These are phyloP conservation scores for Hypholoma fasciculare DNA, from an alignment of 768 basidiomycete genomes.

Conservation along the genomic window DNA sequence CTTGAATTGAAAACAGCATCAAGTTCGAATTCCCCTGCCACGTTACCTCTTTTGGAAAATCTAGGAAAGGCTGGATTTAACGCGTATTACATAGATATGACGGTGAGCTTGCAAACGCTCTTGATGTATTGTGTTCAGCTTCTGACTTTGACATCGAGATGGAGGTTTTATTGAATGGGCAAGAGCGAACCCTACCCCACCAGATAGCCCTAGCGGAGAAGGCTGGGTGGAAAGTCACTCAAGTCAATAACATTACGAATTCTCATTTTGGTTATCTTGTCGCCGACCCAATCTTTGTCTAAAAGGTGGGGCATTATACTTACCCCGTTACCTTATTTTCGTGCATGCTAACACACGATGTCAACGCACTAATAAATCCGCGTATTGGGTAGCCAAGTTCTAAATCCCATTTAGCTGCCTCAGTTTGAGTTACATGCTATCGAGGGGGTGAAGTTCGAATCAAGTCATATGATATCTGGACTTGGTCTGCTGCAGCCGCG, in stretches of 20 bases:
- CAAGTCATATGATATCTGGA: too few species aligned
- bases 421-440: too few species aligned
- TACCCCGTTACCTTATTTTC: too few species aligned
- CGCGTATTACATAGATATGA: constrained; percentile 5
- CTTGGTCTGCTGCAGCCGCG: too few species aligned
- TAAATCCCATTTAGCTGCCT: too few species aligned
- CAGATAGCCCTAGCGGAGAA: neutral
- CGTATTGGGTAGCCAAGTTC: too few species aligned
- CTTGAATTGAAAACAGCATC: neutral
- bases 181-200: constrained; percentile 4
- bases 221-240: constrained; percentile 1
- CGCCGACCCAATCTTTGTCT: neutral
- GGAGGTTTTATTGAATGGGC: constrained; percentile 5
- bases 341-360: too few species aligned
- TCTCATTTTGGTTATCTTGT: constrained; percentile 5
- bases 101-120: neutral
- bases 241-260: neutral
- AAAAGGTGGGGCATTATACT: neutral
- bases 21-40: neutral
- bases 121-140: too few species aligned
- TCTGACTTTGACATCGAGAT: neutral
- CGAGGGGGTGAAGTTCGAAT: too few species aligned
- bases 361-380: too few species aligned
- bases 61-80: constrained; percentile 6
- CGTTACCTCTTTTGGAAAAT: neutral